Percentiles rank a stretch among this genome's conserved stretches.
phyloP scores from a whole-genome alignment of 1,284 basidiomycete species.

The Pseudozyma hubeiensis region DNA sequence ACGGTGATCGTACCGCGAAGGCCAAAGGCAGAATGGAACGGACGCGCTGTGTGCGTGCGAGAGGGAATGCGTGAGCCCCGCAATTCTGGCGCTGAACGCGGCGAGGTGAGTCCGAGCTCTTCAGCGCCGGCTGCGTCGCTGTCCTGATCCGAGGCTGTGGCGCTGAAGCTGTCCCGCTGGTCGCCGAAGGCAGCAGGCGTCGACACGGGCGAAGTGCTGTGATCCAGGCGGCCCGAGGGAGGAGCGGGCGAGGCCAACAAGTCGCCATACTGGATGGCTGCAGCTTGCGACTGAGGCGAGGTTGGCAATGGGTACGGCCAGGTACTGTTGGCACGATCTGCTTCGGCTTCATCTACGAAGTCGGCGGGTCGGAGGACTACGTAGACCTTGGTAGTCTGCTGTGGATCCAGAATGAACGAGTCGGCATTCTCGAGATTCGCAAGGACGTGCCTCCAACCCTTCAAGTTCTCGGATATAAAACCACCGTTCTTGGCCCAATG shows the following conservation, averaged over 20 bases:
- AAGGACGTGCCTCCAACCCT: conserved; percentile 59
- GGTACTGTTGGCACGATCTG: conserved; percentile 8
- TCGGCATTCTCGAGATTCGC: conserved; percentile 62
- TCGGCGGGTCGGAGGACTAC: conserved; percentile 54
- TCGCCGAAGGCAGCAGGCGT: conserved; percentile 43
- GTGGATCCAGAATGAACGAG: conserved; percentile 56
- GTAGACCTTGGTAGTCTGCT: conserved; percentile 50
- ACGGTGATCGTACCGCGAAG: conserved; percentile 44
- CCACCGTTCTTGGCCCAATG: conserved; percentile 61
- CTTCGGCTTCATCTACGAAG: conserved; percentile 48
- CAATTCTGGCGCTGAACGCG: conserved; percentile 46
- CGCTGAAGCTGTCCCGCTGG: conserved; percentile 29
- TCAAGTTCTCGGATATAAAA: conserved; percentile 56
- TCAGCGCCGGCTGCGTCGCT: conserved; percentile 19
- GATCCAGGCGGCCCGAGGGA: conserved; percentile 13
- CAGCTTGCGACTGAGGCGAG: conserved; percentile 19
- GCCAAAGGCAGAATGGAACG: conserved; percentile 41
- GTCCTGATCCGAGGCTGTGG: conserved; percentile 34
- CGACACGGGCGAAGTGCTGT: conserved; percentile 32
- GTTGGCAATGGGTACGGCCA: conserved; percentile 27
- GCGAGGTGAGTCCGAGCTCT: conserved; percentile 40
- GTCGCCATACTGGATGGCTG: conserved; percentile 21
- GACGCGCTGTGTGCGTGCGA: conserved; percentile 19
- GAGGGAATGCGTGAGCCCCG: conserved; percentile 12
- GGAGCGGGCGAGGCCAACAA: conserved; percentile 3